Base-by-base conservation (phyloP, 192 early-diverging fungal genomes). In the Geranomyces michiganensis region DNA sequence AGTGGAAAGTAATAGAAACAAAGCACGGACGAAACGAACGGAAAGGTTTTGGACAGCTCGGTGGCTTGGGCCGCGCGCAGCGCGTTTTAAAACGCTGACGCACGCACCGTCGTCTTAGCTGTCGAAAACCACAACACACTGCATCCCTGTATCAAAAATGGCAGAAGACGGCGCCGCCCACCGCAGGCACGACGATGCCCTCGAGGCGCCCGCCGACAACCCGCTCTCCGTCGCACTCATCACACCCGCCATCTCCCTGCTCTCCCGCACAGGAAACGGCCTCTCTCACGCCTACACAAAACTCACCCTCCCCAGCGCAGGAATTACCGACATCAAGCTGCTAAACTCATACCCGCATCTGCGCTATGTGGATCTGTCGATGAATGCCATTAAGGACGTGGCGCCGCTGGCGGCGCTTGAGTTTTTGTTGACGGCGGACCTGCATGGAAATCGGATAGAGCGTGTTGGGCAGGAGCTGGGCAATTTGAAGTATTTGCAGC, bases 221-320 rank as follows among this genome's bases (percentile, higher is more conserved):
- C 79, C 69, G 9, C 65, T 84, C 21, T 80, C 78, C 5, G 22
- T 70, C 31, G 80, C 78, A 21, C 44, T 79, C 27, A 75, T 86
- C 43, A 61, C 72, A 9, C 63, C 67, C 22, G 49, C 68, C 68
- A 70, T 86, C 41, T 83, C 84, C 21, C 67, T 86, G 21, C 76
- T 86, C 31, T 74, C 82, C 0, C 70, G 85, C 14, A 86, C 85
- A 12, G 85, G 80, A 29, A 80, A 79, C 49, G 85, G 85, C 31
- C 74, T 84, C 48, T 74, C 74, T 24, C 82, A 83, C 68, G 85
- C 85, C 6, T 86, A 80, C 65, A 86, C 85, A 24, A 60, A 79
- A n/a, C 76, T 86, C 30, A 79, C 81, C 33, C 69, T 83, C 27
- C 78, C 79, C 65, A 62, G 48, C 19, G 71, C 75, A 48, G 72